Evolutionary conservation across 2,329 filamentous ascomycete species (phyloP).

Genomic region (Aspergillus quadricinctus): DNA sequence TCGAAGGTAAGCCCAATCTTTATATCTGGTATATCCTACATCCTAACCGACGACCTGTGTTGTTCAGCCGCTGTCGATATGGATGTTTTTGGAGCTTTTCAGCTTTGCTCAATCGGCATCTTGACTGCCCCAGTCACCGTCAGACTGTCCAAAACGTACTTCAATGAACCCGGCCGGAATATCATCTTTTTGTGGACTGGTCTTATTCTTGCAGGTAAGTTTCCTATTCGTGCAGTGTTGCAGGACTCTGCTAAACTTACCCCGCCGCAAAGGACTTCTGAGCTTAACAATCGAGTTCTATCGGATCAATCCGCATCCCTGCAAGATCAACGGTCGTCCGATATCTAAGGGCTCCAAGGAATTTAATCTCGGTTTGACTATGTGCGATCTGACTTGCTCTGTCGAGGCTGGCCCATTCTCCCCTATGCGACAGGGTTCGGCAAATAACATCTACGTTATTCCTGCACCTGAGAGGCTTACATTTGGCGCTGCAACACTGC

Average conservation of each 20-base stretch:
- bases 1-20: constrained; percentile 46
- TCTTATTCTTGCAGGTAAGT: constrained; percentile 52
- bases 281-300: not conserved
- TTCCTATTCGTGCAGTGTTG: constrained; percentile 29
- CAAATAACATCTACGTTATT: constrained; percentile 60
- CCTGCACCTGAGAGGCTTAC: constrained; percentile 53
- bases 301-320: not conserved
- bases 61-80: constrained; percentile 58
- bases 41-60: not conserved
- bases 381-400: not conserved
- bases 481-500: constrained; percentile 57
- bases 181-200: constrained; percentile 64
- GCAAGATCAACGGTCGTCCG: not conserved
- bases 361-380: not conserved
- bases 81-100: constrained; percentile 65
- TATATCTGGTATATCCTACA: not conserved
- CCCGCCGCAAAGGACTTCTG: not conserved
- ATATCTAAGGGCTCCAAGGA: not conserved
- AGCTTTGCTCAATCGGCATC: constrained; percentile 63
- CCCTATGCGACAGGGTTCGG: constrained; percentile 51
- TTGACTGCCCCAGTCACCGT: constrained; percentile 61
- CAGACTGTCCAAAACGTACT: constrained; percentile 59
- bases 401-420: constrained; percentile 33
- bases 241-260: not conserved
- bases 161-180: constrained; percentile 59